phyloP scores from a whole-genome alignment of 1,284 basidiomycete genomes.

The Ustilago crameri region DNA sequence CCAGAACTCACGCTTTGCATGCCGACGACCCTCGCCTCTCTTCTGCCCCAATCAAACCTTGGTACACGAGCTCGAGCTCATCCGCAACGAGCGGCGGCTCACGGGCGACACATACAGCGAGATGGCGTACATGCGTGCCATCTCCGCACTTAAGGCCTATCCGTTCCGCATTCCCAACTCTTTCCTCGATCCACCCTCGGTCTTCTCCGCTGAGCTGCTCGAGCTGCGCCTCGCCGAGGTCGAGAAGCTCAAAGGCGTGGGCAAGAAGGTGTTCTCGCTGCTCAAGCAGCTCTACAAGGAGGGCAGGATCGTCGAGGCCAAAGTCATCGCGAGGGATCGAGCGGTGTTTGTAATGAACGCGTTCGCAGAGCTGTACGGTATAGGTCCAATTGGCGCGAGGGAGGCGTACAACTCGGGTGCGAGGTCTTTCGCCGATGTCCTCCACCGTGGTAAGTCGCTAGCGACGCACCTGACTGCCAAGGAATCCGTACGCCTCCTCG shows the following conservation, averaged over 20 bases:
- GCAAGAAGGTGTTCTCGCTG: slow-evolving; percentile 53
- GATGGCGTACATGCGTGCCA: slow-evolving; percentile 63
- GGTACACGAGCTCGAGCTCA: slow-evolving; percentile 56
- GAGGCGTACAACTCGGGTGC: slow-evolving; percentile 60
- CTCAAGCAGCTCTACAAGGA: slow-evolving; percentile 52
- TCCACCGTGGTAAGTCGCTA: slow-evolving; percentile 40
- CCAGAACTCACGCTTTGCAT: slow-evolving; percentile 51
- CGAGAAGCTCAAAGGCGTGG: slow-evolving; percentile 59
- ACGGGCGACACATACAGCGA: slow-evolving; percentile 54
- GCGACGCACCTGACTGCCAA: slow-evolving; percentile 40
- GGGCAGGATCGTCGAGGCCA: slow-evolving; percentile 56
- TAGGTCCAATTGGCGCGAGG: slow-evolving; percentile 57
- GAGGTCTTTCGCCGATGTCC: slow-evolving; percentile 54
- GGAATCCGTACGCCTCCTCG: slow-evolving; percentile 52
- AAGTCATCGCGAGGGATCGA: slow-evolving; percentile 52
- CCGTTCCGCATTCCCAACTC: slow-evolving; percentile 48
- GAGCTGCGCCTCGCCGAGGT: slow-evolving; percentile 24
- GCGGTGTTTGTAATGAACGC: slow-evolving; percentile 52
- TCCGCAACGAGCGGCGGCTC: slow-evolving; percentile 57
- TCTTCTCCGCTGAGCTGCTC: slow-evolving; percentile 9
- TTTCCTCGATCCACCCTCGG: neutral
- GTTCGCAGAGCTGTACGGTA: slow-evolving; percentile 62
- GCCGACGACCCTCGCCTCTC: slow-evolving; percentile 58
- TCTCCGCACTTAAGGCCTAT: slow-evolving; percentile 59
- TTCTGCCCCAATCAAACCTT: slow-evolving; percentile 55